These are phyloP conservation scores for Escovopsis sp. DNA, from an alignment of 2,329 filamentous ascomycete genomes.

Conservation along the genomic window DNA sequence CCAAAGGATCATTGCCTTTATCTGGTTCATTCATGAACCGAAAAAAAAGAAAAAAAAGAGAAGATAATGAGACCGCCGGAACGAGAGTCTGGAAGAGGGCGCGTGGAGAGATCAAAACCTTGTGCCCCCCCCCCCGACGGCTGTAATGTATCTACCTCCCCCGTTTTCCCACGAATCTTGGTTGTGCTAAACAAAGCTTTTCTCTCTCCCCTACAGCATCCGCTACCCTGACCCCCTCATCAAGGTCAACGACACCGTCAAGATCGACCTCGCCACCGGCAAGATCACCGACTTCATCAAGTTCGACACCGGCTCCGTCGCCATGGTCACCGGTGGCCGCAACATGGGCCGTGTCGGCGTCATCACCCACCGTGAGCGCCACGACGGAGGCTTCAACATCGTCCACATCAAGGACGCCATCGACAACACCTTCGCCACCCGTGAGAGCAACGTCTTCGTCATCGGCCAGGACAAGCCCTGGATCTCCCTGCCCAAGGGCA, in stretches of 20 bases:
- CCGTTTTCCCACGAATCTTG: not conserved
- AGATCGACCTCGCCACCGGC: slow-evolving; percentile 92
- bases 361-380: slow-evolving; percentile 98
- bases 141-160: slow-evolving; percentile 1
- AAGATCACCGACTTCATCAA: slow-evolving; percentile 98
- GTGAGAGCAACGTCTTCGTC: slow-evolving; percentile 99
- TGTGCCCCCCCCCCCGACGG: too few species aligned
- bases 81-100: too few species aligned
- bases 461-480: slow-evolving; percentile 98
- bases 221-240: slow-evolving; percentile 96
- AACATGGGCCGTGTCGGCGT: slow-evolving; percentile 99
- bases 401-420: slow-evolving; percentile 99
- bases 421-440: slow-evolving; percentile 99
- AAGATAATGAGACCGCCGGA: too few species aligned
- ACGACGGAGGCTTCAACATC: slow-evolving; percentile 99
- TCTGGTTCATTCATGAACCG: too few species aligned
- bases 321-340: slow-evolving; percentile 98
- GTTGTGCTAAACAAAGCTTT: not conserved
- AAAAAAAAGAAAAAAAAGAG: too few species aligned
- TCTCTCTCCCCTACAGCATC: slow-evolving; percentile 63
- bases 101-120: too few species aligned
- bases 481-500: slow-evolving; percentile 99
- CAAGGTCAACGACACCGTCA: slow-evolving; percentile 99
- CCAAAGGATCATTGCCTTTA: too few species aligned
- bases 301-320: slow-evolving; percentile 96